Evolutionary conservation across 2,329 filamentous ascomycete genomes (phyloP), one percentile per base, ranked within the genome.

Genomic region (Penicillium oxalicum): DNA sequence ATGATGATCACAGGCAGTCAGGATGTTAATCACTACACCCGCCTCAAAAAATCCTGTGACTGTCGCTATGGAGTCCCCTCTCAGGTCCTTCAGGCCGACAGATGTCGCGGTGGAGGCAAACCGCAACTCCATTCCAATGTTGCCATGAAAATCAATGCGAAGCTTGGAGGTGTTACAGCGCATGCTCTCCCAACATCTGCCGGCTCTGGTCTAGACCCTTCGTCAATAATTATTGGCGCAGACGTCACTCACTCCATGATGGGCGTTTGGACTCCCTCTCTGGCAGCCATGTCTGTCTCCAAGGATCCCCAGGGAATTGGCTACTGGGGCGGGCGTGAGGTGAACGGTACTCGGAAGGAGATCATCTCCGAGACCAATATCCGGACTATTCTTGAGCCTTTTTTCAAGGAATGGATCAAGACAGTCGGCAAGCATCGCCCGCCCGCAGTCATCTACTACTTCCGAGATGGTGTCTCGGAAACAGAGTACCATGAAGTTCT

Each of bases 101-200:
- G 40, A 60, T 72, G 34, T 86, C 26, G 25, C 6, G 18, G 18
- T 12, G 40, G 85, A 64, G 81, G 80, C 12, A 81, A 86, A 24
- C 78, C 78, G 0, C 93, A 98, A 61, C 97, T 97, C 69, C 86
- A 88, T 61, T 93, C 88, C 1, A 98, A 98, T 53, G 89, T 98
- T 0, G 80, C 83, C 55, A 93, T 98, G 88, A 98, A 98, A 74
- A 83, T 98, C 56, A 97, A 98, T 60, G 87, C 88, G 3, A 98
- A 98, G 74, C 79, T 98, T 2, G 93, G 93, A 11, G 93, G 93
- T 5, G 79, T 81, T 0, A 96, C 89, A 1, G 83, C 72, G 51
- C 69, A 74, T 44, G 75, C 74, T 2, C 59, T 75, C n/a, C 63
- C 71, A 2, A 65, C 63, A 73, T 45, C 75, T 66, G 39, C 64